phyloP scores from a whole-genome alignment of 306 rosid genomes.

The Cucumis hystrix region DNA sequence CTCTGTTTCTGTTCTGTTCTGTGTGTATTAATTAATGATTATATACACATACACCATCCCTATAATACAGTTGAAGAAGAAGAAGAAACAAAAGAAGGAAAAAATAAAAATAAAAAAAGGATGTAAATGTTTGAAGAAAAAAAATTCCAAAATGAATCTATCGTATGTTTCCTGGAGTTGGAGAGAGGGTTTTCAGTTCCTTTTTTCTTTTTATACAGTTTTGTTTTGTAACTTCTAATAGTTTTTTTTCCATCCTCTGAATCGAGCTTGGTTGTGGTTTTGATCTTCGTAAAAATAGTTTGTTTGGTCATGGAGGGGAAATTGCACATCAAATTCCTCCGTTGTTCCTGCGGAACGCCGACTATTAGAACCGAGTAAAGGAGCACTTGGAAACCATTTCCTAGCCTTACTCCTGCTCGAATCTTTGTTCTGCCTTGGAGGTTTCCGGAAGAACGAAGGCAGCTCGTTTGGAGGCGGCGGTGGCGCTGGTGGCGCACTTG shows the following conservation, averaged over 20 bases:
- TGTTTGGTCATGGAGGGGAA: not conserved
- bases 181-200: not conserved
- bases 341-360: conserved; percentile 2
- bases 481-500: conserved; percentile 14
- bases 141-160: not conserved
- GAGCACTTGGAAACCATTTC: conserved; percentile 30
- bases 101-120: not conserved
- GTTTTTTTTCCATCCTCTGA: conserved; percentile 5
- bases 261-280: conserved; percentile 14
- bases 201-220: not conserved
- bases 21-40: not conserved
- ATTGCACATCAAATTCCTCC: conserved; percentile 1
- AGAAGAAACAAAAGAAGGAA: not conserved
- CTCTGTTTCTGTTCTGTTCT: not conserved
- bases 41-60: not conserved
- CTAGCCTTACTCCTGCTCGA: conserved; percentile 16
- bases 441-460: conserved; percentile 17
- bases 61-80: not conserved
- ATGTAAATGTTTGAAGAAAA: conserved; percentile 11
- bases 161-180: not conserved
- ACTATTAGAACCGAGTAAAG: conserved; percentile 16
- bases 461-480: conserved; percentile 14
- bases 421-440: conserved; percentile 15
- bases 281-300: not conserved
- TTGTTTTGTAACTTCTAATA: not conserved